A percentile compares a stretch with the other conserved stretches of the same genome.
These are phyloP conservation scores for Stemphylium vesicarium DNA, from an alignment of 2,329 filamentous ascomycete genomes.

Conservation along the genomic window DNA sequence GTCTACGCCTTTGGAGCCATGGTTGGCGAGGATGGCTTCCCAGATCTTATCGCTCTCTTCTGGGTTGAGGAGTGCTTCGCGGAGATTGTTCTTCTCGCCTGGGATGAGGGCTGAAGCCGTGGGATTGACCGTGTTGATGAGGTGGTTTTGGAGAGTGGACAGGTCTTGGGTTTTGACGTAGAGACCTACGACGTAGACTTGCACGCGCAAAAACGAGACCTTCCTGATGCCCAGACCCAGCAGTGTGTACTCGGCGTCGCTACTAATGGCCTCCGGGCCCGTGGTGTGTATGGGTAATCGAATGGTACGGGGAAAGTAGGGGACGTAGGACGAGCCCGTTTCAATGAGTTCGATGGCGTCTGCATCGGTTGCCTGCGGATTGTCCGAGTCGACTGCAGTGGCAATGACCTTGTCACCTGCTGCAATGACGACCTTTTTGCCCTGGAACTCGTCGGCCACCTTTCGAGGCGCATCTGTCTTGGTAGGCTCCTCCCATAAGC, in stretches of 20 bases:
- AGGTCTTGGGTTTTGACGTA: conserved; percentile 89
- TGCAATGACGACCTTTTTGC: conserved; percentile 64
- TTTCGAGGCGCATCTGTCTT: conserved; percentile 38
- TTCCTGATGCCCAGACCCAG: conserved; percentile 86
- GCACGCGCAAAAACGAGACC: conserved; percentile 86
- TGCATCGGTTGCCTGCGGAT: conserved; percentile 40
- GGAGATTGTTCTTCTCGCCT: conserved; percentile 77
- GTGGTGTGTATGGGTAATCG: conserved; percentile 60
- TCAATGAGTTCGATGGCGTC: conserved; percentile 76
- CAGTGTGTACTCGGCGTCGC: conserved; percentile 75
- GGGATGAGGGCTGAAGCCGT: conserved; percentile 83
- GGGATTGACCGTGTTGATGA: conserved; percentile 77
- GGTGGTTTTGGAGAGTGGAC: conserved; percentile 74
- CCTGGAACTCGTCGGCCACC: conserved; percentile 54
- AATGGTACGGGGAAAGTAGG: conserved; percentile 77
- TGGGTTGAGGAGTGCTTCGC: conserved; percentile 71
- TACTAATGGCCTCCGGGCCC: conserved; percentile 28
- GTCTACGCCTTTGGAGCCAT: conserved; percentile 64
- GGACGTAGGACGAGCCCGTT: conserved; percentile 81
- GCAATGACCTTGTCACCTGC: conserved; percentile 66
- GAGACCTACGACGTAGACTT: conserved; percentile 93
- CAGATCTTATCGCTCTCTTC: conserved; percentile 74
- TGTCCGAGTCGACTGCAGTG: conserved; percentile 42
- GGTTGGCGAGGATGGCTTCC: conserved; percentile 68
- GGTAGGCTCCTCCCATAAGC: conserved; percentile 41